These are phyloP conservation scores for Diplodia mutila DNA, from an alignment of 2,329 filamentous ascomycete genomes.

Conservation along the genomic window DNA sequence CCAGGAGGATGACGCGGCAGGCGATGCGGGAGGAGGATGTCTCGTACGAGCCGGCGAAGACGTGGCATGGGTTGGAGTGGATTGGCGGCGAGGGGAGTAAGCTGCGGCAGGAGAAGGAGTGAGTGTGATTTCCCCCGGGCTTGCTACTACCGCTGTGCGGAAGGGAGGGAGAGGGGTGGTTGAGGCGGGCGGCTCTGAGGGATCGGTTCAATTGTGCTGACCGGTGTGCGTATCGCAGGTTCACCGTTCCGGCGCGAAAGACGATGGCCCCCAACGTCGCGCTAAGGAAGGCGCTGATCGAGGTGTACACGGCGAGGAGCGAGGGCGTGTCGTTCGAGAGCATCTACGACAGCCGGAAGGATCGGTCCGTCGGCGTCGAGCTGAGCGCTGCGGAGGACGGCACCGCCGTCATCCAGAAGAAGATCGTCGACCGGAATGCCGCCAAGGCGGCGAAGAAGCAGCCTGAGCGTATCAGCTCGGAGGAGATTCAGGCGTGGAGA, in stretches of 20 bases:
- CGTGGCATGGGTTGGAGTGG: slow-evolving; percentile 57
- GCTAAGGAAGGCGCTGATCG: slow-evolving; percentile 8
- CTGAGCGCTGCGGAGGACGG: slow-evolving; percentile 2
- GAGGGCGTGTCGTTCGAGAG: background rate
- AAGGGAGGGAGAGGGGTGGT: too few relatives aligned
- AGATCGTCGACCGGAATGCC: background rate
- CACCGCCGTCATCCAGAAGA: background rate
- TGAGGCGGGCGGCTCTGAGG: too few relatives aligned
- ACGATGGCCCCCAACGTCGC: background rate
- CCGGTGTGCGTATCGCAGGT: background rate
- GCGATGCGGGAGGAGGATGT: background rate
- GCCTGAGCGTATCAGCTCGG: too few relatives aligned
- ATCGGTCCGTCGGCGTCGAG: background rate
- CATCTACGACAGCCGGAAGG: background rate
- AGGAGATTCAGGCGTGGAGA: slow-evolving; percentile 30
- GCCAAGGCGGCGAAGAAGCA: background rate
- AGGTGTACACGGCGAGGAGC: slow-evolving; percentile 5
- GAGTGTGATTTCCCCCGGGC: too few relatives aligned
- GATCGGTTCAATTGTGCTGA: background rate
- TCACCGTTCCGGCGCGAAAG: background rate
- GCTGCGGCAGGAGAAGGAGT: slow-evolving; percentile 37
- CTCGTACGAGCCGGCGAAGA: slow-evolving; percentile 52
- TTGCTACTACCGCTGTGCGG: too few relatives aligned
- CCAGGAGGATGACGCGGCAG: background rate
- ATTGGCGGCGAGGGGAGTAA: slow-evolving; percentile 50